A percentile compares a stretch with the other conserved stretches of the same genome.
These are phyloP conservation scores for Blastomyces percursus DNA, from an alignment of 2,329 filamentous ascomycete genomes.

Conservation along the genomic window DNA sequence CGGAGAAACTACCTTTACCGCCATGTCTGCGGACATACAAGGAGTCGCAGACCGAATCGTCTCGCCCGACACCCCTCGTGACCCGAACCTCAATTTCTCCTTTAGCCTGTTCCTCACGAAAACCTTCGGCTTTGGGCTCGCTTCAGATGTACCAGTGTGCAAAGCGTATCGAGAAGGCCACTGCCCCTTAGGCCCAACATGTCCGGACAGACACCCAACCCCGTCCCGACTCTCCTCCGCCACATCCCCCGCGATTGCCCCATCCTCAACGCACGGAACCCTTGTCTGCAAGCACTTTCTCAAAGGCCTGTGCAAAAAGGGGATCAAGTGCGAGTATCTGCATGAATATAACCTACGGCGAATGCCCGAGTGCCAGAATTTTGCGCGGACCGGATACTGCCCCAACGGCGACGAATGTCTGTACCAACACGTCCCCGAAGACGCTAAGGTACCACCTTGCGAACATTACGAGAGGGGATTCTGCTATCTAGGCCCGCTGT, in stretches of 20 bases:
- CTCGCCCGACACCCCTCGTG: slow-evolving; percentile 26
- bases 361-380: slow-evolving; percentile 98
- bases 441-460: slow-evolving; percentile 66
- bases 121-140: slow-evolving; percentile 74
- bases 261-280: slow-evolving; percentile 36
- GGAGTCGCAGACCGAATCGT: slow-evolving; percentile 26
- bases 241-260: slow-evolving; percentile 32
- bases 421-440: slow-evolving; percentile 79
- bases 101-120: slow-evolving; percentile 77
- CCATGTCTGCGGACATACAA: slow-evolving; percentile 28
- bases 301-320: slow-evolving; percentile 94
- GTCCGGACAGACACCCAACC: slow-evolving; percentile 68
- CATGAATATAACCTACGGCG: slow-evolving; percentile 98
- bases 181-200: slow-evolving; percentile 74
- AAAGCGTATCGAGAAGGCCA: slow-evolving; percentile 75
- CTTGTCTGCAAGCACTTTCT: slow-evolving; percentile 99
- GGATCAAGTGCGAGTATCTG: slow-evolving; percentile 89
- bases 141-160: slow-evolving; percentile 68
- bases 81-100: slow-evolving; percentile 50
- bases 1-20: not conserved
- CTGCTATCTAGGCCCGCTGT: slow-evolving; percentile 78
- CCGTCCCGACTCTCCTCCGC: slow-evolving; percentile 36
- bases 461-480: slow-evolving; percentile 92
- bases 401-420: slow-evolving; percentile 94
- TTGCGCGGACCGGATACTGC: slow-evolving; percentile 85